phyloP scores from a whole-genome alignment of 2,329 filamentous ascomycete genomes.

The Epichloe elymi region DNA sequence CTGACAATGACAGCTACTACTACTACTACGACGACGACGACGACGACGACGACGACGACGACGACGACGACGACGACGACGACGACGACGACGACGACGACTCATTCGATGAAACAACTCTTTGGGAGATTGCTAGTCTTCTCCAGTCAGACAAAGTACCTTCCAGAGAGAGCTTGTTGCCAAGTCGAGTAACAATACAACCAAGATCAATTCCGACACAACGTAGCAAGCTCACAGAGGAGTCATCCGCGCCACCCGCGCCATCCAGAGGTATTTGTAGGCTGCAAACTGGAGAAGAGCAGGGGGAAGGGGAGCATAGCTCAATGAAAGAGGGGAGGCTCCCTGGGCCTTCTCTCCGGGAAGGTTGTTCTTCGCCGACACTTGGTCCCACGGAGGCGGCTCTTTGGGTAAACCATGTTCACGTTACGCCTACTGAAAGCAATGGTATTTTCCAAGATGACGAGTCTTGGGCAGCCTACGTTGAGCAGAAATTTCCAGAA shows the following conservation, averaged over 20 bases:
- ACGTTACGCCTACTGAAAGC: background rate
- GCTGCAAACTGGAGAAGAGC: background rate
- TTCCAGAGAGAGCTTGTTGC: slow-evolving; percentile 37
- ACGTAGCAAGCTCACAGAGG: background rate
- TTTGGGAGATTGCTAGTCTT: slow-evolving; percentile 51
- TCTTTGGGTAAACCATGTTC: background rate
- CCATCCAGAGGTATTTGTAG: too few species aligned
- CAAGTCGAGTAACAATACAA: slow-evolving; percentile 14
- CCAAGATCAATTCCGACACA: background rate
- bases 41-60: slow-evolving; percentile 12
- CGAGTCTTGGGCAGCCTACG: background rate
- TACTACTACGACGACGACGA: slow-evolving; percentile 19
- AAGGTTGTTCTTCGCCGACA: background rate
- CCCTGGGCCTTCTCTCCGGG: background rate
- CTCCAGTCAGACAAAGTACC: slow-evolving; percentile 39
- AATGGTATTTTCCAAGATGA: slow-evolving; percentile 20
- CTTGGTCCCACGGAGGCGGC: background rate
- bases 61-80: slow-evolving; percentile 15
- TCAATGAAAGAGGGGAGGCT: background rate
- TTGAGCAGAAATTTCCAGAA: background rate
- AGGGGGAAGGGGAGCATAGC: background rate
- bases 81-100: slow-evolving; percentile 13
- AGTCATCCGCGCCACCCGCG: background rate
- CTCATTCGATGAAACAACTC: slow-evolving; percentile 46
- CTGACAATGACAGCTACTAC: slow-evolving; percentile 16